Evolutionary conservation across 495 filamentous ascomycete genomes (phyloP), one percentile per base, ranked within the genome.

Genomic region (Lasiosphaeria ovina): DNA sequence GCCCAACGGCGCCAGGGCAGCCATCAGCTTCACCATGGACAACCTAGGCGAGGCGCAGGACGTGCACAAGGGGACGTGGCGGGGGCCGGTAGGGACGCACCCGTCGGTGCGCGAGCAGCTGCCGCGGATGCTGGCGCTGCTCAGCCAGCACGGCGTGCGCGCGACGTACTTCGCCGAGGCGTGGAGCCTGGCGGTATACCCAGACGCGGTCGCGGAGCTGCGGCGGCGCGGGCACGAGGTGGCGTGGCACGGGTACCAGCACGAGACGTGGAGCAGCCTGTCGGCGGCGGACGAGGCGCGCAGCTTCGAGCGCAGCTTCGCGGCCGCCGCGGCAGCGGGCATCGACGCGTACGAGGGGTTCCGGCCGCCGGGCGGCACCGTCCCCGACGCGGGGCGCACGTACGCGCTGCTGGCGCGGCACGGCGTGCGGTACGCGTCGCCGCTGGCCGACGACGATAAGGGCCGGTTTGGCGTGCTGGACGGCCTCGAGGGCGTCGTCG

Each of bases 1-100:
- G 72, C 71, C 71, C 24, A n/a, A 59, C 51, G 54, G 59, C 50
- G 53, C 61, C 60, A 56, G 58, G 35, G 69, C 62, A 16, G 67
- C 83, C 62, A 61, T 72, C 62, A 52, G 62, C 54, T 64, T 75
- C 56, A 75, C 71, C 2, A 66, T 75, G 66, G 72, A 75, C 69
- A 75, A 75, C 58, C 63, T 75, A 11, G 72, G 72, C 55, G 72
- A 75, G 69, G 72, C 72, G n/a, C 69, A 72, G 54, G 71, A 72
- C 55, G 67, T 75, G 16, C 55, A 65, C 51, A 52, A 56, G 9
- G 57, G 57, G 58, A 34, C 60, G 40, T 75, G 72, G 71, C 42
- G 60, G 0, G 48, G 61, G 31, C 67, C 70, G 11, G 59, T 66
- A 54, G 72, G 72, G 33, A 68, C 58, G 10, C 70, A 72, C 65